Conservation (phyloP, 345 rosid species). For the Eucalyptus marginata region DNA sequence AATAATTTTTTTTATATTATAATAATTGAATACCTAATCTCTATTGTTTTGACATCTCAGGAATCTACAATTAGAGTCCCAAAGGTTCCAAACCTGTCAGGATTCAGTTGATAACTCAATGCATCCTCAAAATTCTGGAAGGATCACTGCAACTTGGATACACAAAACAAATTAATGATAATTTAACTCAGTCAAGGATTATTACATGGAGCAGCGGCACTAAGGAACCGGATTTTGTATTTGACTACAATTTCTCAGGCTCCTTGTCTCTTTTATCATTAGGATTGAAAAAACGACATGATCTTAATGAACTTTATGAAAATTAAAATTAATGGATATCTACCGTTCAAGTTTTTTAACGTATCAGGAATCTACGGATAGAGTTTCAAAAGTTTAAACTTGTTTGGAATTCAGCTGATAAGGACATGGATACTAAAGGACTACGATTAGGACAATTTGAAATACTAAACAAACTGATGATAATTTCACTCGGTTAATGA, state of each 20-base stretch:
- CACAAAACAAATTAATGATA: background rate
- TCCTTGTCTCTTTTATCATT: background rate
- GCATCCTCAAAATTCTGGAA: background rate
- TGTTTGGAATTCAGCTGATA: background rate
- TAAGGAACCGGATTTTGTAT: background rate
- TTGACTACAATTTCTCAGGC: background rate
- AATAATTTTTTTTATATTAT: too few relatives aligned
- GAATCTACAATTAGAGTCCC: background rate
- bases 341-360: background rate
- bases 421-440: background rate
- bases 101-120: background rate
- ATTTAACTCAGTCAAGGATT: background rate
- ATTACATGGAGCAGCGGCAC: background rate
- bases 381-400: background rate
- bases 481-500: background rate
- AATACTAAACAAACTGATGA: background rate
- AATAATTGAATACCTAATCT: too few relatives aligned
- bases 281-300: background rate
- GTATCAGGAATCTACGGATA: background rate
- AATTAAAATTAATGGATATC: background rate
- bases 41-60: background rate
- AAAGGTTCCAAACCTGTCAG: background rate
- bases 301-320: background rate
- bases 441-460: background rate
- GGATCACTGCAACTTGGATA: background rate